A percentile compares a stretch with the other conserved stretches of the same genome.
These are phyloP conservation scores for Blastobotrys buckinghamii DNA, from an alignment of 1,139 yeast genomes.

Conservation along the genomic window DNA sequence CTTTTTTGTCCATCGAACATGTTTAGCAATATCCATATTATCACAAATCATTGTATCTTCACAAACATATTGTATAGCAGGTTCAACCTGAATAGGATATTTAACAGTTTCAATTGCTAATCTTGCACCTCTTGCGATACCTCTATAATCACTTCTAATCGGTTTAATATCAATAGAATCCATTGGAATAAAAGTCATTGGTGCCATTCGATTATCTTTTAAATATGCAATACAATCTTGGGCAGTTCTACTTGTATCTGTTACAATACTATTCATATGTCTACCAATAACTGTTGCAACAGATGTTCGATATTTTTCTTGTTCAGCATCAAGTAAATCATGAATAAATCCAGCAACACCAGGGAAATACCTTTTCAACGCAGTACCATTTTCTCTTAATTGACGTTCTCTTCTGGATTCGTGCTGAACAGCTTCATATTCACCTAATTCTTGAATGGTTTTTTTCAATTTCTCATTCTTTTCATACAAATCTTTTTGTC, in stretches of 20 bases:
- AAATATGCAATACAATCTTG: slow-evolving; percentile 75
- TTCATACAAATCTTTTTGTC: slow-evolving; percentile 45
- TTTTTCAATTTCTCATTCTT: slow-evolving; percentile 62
- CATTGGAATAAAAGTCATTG: slow-evolving; percentile 82
- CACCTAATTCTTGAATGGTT: slow-evolving; percentile 57
- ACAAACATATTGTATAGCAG: slow-evolving; percentile 76
- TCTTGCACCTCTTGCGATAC: slow-evolving; percentile 48
- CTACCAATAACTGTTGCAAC: slow-evolving; percentile 75
- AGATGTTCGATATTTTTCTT: slow-evolving; percentile 67
- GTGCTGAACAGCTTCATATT: slow-evolving; percentile 65
- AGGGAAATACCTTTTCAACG: slow-evolving; percentile 66
- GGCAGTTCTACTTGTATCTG: slow-evolving; percentile 70
- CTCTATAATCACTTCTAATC: slow-evolving; percentile 51
- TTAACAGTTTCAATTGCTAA: slow-evolving; percentile 66
- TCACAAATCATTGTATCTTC: slow-evolving; percentile 82
- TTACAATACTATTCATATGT: slow-evolving; percentile 76
- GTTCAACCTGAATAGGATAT: slow-evolving; percentile 62
- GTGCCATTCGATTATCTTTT: slow-evolving; percentile 81
- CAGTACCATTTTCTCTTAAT: slow-evolving; percentile 64
- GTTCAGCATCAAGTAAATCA: slow-evolving; percentile 76
- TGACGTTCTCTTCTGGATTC: slow-evolving; percentile 67
- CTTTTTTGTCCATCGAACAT: slow-evolving; percentile 61
- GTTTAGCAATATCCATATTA: slow-evolving; percentile 58
- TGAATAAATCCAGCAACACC: slow-evolving; percentile 76
- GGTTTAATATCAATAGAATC: slow-evolving; percentile 67